Evolutionary conservation across 2,329 filamentous ascomycete species (phyloP), one percentile per base, ranked within the genome.

Genomic region (Fusarium oxysporum): DNA sequence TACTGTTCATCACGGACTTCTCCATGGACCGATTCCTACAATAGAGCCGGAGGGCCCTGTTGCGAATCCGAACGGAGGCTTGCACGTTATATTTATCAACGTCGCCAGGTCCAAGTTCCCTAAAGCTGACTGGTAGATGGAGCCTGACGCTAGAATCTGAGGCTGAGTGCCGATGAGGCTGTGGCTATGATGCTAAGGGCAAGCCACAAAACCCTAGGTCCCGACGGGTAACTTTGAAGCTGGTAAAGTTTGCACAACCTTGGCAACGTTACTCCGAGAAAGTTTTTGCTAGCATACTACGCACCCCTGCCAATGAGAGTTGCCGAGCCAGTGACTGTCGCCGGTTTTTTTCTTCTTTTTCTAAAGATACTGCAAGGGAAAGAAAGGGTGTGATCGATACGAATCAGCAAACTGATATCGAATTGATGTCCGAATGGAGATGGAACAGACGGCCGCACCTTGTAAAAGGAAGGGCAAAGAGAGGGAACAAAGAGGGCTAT

Each of bases 251-350:
- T 67, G 65, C 65, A 62, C 70, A 38, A 66, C 62, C 64, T 28
- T 67, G 44, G 64, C 62, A 77, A 76, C 74, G 74, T 76, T 76
- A 73, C 74, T 60, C 43, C 43, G 38, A 60, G 14, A 51, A 54
- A 55, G 43, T 62, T 62, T 62, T 43, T 47, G 61, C 51, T 54
- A 50, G 30, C 58, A 55, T 60, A 63, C 62, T 56, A 44, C 53
- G 48, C 44, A 58, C 50, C 62, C 57, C 53, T 62, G 54, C 32
- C 55, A 55, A 56, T 41, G 70, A 51, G 56, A 53, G 35, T 59
- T 70, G 50, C 59, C 55, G 60, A 72, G 50, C 64, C 60, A 69
- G 69, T 72, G 69, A 45, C 25, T 16, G 41, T 50, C 30, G 32
- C 40, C n/a, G 60, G 21, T 11, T 35, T 44, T 37, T 16, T 50